Percentiles rank a stretch among this genome's conserved stretches.
Evolutionary conservation across 2,329 filamentous ascomycete genomes (phyloP).

Genomic region (Cladosporium sp.): DNA sequence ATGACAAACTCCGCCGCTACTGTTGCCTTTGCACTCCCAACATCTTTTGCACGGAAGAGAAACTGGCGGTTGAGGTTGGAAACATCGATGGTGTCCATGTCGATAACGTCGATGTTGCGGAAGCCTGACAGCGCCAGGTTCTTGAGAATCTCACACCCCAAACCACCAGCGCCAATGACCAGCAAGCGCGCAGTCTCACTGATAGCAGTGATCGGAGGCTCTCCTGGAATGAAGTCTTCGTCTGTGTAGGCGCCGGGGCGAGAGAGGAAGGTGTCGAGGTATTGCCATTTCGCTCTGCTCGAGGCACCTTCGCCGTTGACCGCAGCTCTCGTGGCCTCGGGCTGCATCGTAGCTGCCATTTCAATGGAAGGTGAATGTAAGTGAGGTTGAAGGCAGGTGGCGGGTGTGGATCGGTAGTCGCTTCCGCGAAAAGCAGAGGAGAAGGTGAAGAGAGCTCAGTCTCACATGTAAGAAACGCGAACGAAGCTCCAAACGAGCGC

Average conservation of each 20-base stretch:
- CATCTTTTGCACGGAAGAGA: slow-evolving; percentile 86
- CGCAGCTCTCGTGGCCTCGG: slow-evolving; percentile 21
- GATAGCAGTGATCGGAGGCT: slow-evolving; percentile 56
- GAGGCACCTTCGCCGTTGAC: slow-evolving; percentile 38
- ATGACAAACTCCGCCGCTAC: slow-evolving; percentile 91
- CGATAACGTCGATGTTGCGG: slow-evolving; percentile 96
- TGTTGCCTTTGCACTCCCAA: slow-evolving; percentile 90
- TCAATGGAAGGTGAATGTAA: background rate
- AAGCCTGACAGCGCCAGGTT: slow-evolving; percentile 94
- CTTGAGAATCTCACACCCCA: slow-evolving; percentile 96
- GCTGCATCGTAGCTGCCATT: slow-evolving; percentile 28
- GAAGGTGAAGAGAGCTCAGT: background rate
- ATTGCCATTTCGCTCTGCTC: slow-evolving; percentile 56
- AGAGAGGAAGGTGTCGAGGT: slow-evolving; percentile 77
- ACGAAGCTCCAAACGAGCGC: background rate
- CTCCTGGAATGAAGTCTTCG: slow-evolving; percentile 49
- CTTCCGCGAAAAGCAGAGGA: background rate
- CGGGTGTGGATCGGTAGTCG: background rate
- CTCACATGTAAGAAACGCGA: background rate
- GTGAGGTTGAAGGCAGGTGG: background rate
- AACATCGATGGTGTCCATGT: slow-evolving; percentile 99
- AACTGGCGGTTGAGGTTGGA: slow-evolving; percentile 98
- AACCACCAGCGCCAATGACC: slow-evolving; percentile 80
- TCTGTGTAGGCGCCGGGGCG: slow-evolving; percentile 80
- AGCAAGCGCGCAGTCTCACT: slow-evolving; percentile 61